Evolutionary conservation across 2,329 filamentous ascomycete genomes (phyloP), one percentile per base, ranked within the genome.

Genomic region (Colletotrichum musae): DNA sequence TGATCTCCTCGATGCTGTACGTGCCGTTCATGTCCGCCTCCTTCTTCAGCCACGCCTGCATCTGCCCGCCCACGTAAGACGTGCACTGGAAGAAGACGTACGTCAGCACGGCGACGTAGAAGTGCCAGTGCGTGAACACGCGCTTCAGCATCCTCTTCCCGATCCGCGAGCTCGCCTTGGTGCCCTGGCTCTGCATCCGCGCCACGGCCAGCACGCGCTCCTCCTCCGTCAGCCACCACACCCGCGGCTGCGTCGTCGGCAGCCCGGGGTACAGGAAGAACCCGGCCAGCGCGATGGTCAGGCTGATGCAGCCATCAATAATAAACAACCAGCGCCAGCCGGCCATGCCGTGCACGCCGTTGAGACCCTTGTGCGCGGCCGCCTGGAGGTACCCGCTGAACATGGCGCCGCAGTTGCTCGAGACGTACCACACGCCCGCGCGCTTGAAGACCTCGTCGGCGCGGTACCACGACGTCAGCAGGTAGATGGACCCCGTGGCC

Each of bases 261-360:
- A 81, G 75, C 0, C 80, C 80, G 0, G 80, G 80, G 58, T 72
- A 73, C 1, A 86, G 80, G 7, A 86, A 70, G 64, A 80, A 87
- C 0, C 86, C 86, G 3, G 84, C 78, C 5, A 87, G 61, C 0
- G 84, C 83, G 5, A 87, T 81, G 0, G 85, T 85, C 4, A 88
- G 76, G 3, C 82, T 85, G 72, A 87, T 87, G 21, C 85, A 78
- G 2, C 85, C 85, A 54, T 87, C 85, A 21, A 88, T 86, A 15
- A 88, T 84, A 52, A 88, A 88, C 0, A 87, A 75, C 84, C 81
- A 83, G 50, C 79, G 70, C 83, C 84, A 86, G 0, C 85, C 84
- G 0, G 82, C 76, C 75, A 83, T 80, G 0, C 84, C 85, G 3
- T 71, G 73, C 0, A 82, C 77, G 0, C 85, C 85, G 47, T 85